Evolutionary conservation across 2,329 filamentous ascomycete genomes (phyloP).

Genomic region (Aspergillus floridensis): DNA sequence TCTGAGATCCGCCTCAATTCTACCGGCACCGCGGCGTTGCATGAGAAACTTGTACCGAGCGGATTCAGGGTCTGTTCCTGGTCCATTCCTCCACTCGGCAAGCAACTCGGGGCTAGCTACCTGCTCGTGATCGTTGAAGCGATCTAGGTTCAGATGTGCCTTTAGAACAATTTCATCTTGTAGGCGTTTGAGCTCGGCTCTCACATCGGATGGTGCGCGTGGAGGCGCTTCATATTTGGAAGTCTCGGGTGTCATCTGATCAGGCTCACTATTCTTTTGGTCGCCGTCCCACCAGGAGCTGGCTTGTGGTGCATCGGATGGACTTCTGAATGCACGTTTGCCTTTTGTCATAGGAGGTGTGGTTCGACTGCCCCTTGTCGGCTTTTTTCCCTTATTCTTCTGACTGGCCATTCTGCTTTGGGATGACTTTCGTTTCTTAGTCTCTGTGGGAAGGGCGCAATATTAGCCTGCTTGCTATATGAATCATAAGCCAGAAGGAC

Average conservation of each 20-base stretch:
- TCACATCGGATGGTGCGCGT: constrained; percentile 7
- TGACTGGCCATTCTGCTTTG: not conserved
- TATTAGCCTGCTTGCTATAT: not conserved
- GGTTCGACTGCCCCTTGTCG: not conserved
- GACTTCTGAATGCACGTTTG: not conserved
- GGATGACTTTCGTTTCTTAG: not conserved
- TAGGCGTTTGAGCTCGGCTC: constrained; percentile 22
- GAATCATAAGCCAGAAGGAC: not conserved
- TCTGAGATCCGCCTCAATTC: not conserved
- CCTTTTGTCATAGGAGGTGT: not conserved
- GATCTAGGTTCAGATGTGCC: constrained; percentile 11
- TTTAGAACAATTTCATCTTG: constrained; percentile 19
- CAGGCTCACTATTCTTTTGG: not conserved
- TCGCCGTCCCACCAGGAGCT: not conserved
- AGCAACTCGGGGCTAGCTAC: not conserved
- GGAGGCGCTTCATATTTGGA: not conserved
- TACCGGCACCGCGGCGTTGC: not conserved
- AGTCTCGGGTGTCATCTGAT: not conserved
- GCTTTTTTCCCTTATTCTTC: not conserved
- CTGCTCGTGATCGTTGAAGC: too few relatives aligned
- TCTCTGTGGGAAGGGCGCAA: not conserved
- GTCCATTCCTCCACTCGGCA: not conserved
- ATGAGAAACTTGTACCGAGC: not conserved
- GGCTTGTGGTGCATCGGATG: not conserved
- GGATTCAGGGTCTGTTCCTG: not conserved